Percentiles rank a stretch among this genome's conserved stretches.
phyloP scores from a whole-genome alignment of 2,329 filamentous ascomycete genomes.

The Ceratocystis alfenasii region DNA sequence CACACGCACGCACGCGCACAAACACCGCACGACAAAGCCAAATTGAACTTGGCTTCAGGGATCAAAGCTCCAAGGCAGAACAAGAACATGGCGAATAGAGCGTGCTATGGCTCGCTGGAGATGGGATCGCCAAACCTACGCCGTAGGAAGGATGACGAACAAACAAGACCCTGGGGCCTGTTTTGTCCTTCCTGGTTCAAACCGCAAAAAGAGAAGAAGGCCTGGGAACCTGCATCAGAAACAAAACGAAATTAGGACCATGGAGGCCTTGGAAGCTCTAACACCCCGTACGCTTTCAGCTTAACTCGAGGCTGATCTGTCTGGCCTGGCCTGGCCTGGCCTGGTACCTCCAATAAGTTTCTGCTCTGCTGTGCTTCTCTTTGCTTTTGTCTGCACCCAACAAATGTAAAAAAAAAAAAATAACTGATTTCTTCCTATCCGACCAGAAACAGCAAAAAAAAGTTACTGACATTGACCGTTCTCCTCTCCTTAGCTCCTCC shows the following conservation, averaged over 20 bases:
- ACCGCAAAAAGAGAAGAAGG: background rate
- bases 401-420: slow-evolving; percentile 6
- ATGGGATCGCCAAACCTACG: no score
- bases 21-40: background rate
- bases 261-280: no score
- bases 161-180: background rate
- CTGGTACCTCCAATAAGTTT: background rate
- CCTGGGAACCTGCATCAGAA: background rate
- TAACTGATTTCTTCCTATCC: slow-evolving; percentile 18
- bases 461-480: slow-evolving; percentile 16
- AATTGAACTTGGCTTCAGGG: no score
- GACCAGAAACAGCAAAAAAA: slow-evolving; percentile 18
- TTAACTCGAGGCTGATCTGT: no score
- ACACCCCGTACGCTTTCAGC: no score
- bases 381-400: no score
- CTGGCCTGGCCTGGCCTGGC: slow-evolving; percentile 5
- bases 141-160: background rate
- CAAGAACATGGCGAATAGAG: no score
- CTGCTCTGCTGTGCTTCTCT: background rate
- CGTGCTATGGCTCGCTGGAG: no score
- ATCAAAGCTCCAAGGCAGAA: no score
- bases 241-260: background rate
- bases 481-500: slow-evolving; percentile 11
- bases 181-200: background rate
- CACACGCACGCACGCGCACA: background rate